Base-by-base conservation (phyloP, 352 stramenopile genomes). In the Pythium graminicola region DNA sequence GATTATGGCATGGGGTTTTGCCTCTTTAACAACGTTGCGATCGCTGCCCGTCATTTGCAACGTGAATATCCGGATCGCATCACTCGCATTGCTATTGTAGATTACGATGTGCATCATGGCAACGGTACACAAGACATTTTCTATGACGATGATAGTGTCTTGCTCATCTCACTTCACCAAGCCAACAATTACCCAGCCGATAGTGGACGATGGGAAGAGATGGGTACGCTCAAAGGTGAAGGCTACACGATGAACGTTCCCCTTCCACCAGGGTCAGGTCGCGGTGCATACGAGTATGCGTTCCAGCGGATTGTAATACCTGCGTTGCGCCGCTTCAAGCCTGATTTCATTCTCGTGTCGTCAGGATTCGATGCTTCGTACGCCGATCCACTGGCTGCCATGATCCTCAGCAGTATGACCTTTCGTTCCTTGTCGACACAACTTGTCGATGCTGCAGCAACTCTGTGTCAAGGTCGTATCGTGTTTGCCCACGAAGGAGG, bases 31-130 rank as follows among this genome's bases (percentile, higher is more conserved):
- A 89, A 87, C 62, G 65, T 89, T 19, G 79, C 68, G 19, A 81
- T 89, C 48, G 64, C 76, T 0, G 74, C 68, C 7, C 57, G 70
- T 10, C 68, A 87, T 43, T 54, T 86, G 40, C 50, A 81, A 43
- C 43, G 65, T 0, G 46, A 13, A 23, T 95, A 97, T 53, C 59
- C 74, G 3, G 62, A 82, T 16, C 57, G 73, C 20, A 83, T 97
- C 53, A 74, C 82, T 54, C 79, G 81, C 31, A 81, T 97, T 54
- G 93, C 93, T 10, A 96, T 98, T 64, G 88, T 98, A 28, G 93
- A 98, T 70, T 95, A 89, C 46, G 92, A 98, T 73, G 89, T 96
- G 10, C 93, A 98, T 67, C 95, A 99, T 66, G 95, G 95, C 16
- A 98, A 98, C 68, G 95, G 95, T 35, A 98, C 92, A 6, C 85